Evolutionary conservation across 129 eudicot species (phyloP), one percentile per base, ranked within the genome.

Genomic region (Tanacetum coccineum): DNA sequence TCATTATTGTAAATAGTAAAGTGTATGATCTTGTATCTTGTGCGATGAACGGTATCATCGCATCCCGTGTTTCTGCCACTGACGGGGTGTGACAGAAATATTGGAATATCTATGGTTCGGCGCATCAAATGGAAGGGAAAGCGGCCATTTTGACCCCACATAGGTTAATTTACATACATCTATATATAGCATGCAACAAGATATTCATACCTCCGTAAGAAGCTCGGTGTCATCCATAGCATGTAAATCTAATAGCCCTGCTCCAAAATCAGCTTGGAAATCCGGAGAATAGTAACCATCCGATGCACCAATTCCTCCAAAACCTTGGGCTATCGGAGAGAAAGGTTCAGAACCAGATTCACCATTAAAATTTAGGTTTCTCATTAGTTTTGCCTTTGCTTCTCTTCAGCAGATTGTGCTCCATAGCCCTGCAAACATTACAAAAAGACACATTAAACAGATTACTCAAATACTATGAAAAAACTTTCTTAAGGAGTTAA

Each of bases 401-500:
- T 92, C 81, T 92, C 96, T 75, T 92, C 98, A 62, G 91, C 85
- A 78, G 98, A 92, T 72, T 92, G 98, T 62, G 98, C 89, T 76
- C 98, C 98, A 76, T 88, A 92, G n/a, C 98, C 98, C 98, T 92
- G 61, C 55, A 81, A 54, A 47, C 71, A 54, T 58, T 50, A 51
- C 15, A 80, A 71, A 15, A 59, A 17, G 11, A 48, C 72, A 65
- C 71, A 47, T 74, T 74, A 72, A 46, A 67, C 70, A 71, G 18
- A 25, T 26, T 54, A 46, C 3, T 52, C 20, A 39, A 18, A 76
- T 17, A 62, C 39, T n/a, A n/a, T n/a, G 67, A 56, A 67, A 19
- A 40, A 49, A 46, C 3, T 70, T 67, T 55, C 70, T 22, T 68
- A 30, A n/a, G n/a, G n/a, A n/a, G n/a, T n/a, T n/a, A n/a, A n/a